Base-by-base conservation (phyloP, 2,329 filamentous ascomycete genomes). In the Cordyceps cateniannulata region DNA sequence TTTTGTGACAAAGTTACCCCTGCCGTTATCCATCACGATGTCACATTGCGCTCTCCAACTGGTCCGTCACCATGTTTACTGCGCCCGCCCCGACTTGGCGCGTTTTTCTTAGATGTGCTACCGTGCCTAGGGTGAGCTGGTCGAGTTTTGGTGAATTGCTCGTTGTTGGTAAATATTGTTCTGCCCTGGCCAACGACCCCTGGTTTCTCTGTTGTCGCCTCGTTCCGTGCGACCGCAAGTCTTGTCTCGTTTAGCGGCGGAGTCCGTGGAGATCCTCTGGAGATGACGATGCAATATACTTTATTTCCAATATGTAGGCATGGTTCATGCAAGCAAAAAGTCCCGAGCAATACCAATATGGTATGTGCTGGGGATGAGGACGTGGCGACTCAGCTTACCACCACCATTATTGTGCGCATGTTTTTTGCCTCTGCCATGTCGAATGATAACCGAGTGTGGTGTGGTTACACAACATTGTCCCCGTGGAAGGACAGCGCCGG, bases 251-350 rank as follows among this genome's bases (percentile, higher is more conserved):
- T 35, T 20, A 42, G 53, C 9, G 27, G 53, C 42, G 27, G 42
- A 56, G n/a, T 14, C 53, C 29, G 42, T 29, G 7, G 42, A 57
- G 42, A 57, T 57, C 29, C 44, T 35, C 8, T 57, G 44, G 25
- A 56, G n/a, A 24, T 40, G 25, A 24, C 29, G 29, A 55, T 45
- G 52, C 20, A 48, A 57, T 57, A 47, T 45, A 27, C 54, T 48
- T 25, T 38, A 44, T 29, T 52, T 42, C 14, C 25, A 35, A 56
- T 57, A 47, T 57, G 53, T 47, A 27, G 7, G 27, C 20, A 27
- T 35, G 29, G 53, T 56, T 56, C 53, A 56, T 56, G 53, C 53
- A 45, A 29, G 42, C 42, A 38, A 48, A 47, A 25, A 35, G 53
- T 47, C 29, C 42, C 42, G 53, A 24, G 20, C 6, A 35, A 18